Evolutionary conservation across 2,329 filamentous ascomycete genomes (phyloP).

Genomic region (Penicillium brasilianum): DNA sequence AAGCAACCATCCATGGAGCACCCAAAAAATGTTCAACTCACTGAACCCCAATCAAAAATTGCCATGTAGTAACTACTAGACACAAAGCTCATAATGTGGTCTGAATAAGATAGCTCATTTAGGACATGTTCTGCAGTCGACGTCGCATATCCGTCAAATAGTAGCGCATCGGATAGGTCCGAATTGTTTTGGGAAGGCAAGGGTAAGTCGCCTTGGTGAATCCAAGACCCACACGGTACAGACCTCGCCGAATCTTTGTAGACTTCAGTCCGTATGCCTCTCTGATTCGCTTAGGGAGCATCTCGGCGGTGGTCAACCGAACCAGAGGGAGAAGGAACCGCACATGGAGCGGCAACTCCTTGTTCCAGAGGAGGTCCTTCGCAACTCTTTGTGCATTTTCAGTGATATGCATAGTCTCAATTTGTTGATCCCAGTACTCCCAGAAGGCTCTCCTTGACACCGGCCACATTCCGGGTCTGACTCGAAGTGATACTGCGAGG

Average conservation of each 20-base stretch:
- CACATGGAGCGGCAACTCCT: slow-evolving; percentile 34
- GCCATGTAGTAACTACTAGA: background rate
- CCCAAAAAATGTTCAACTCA: background rate
- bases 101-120: background rate
- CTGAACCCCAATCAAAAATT: background rate
- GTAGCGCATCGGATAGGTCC: slow-evolving; percentile 33
- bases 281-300: slow-evolving; percentile 36
- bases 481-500: slow-evolving; percentile 34
- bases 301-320: slow-evolving; percentile 36
- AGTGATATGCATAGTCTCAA: slow-evolving; percentile 41
- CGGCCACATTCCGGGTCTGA: slow-evolving; percentile 46
- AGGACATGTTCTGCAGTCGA: slow-evolving; percentile 16
- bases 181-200: slow-evolving; percentile 32
- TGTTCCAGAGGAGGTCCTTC: slow-evolving; percentile 37
- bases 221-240: slow-evolving; percentile 28
- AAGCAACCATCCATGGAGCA: background rate
- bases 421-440: slow-evolving; percentile 46
- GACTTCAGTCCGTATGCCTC: slow-evolving; percentile 35
- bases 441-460: slow-evolving; percentile 41
- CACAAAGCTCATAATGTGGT: background rate
- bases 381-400: slow-evolving; percentile 36
- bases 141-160: slow-evolving; percentile 43
- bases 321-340: slow-evolving; percentile 33
- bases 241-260: slow-evolving; percentile 23
- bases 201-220: slow-evolving; percentile 32